Conservation (phyloP, 495 filamentous ascomycete genomes). For the Ascodesmis nigricans region DNA sequence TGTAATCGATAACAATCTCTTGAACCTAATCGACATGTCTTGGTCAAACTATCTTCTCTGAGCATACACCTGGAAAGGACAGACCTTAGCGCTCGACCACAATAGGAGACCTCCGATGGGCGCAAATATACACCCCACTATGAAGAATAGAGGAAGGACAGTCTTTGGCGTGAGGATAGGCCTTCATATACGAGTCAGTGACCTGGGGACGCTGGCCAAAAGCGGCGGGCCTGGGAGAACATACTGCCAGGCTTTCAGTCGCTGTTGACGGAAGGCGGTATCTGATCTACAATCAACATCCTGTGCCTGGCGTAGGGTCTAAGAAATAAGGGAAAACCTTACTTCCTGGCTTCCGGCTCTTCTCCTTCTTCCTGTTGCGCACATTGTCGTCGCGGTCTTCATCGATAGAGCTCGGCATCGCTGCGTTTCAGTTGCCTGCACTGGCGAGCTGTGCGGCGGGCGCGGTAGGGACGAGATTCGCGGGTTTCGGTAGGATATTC, state of each 20-base stretch:
- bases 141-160: slow-evolving; percentile 74
- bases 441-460: too few species aligned
- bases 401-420: slow-evolving; percentile 27
- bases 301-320: too few species aligned
- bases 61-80: slow-evolving; percentile 9
- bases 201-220: background rate
- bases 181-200: slow-evolving; percentile 24
- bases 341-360: slow-evolving; percentile 72
- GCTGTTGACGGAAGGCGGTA: slow-evolving; percentile 79
- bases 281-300: too few species aligned
- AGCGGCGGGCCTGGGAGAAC: slow-evolving; percentile 17
- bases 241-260: slow-evolving; percentile 87
- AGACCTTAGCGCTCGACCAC: slow-evolving; percentile 57
- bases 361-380: slow-evolving; percentile 48
- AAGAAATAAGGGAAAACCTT: slow-evolving; percentile 24
- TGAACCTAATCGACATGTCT: slow-evolving; percentile 39
- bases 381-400: slow-evolving; percentile 28
- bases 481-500: too few species aligned
- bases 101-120: slow-evolving; percentile 67
- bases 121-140: slow-evolving; percentile 65
- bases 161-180: slow-evolving; percentile 86
- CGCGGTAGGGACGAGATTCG: too few species aligned
- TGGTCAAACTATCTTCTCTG: background rate
- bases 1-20: slow-evolving; percentile 79
- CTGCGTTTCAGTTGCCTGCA: too few species aligned